A percentile compares a stretch with the other conserved stretches of the same genome.
Evolutionary conservation across 2,329 filamentous ascomycete genomes (phyloP).

Genomic region (Botrytis deweyae): DNA sequence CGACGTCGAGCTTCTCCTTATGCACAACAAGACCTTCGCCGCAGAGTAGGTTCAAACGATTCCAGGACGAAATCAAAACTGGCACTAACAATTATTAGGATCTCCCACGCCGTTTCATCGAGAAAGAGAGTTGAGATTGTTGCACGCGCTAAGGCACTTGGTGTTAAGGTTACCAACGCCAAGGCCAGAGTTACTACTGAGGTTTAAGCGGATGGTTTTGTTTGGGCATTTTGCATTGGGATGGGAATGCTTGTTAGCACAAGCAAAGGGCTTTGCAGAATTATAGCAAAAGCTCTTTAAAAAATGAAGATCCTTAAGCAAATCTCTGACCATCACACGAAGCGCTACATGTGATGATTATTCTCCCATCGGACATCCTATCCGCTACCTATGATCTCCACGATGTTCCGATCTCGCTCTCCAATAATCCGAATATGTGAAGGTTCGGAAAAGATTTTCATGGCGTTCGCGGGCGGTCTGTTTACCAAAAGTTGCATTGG

Average conservation of each 20-base stretch:
- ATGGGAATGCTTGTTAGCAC: slow-evolving; percentile 39
- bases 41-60: slow-evolving; percentile 73
- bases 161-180: slow-evolving; percentile 99
- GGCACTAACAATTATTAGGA: slow-evolving; percentile 55
- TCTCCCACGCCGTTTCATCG: slow-evolving; percentile 96
- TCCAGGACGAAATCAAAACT: not conserved
- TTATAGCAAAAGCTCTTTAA: slow-evolving; percentile 39
- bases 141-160: slow-evolving; percentile 93
- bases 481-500: not conserved
- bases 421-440: not conserved
- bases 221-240: slow-evolving; percentile 40
- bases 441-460: not conserved
- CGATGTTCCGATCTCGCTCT: not conserved
- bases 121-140: slow-evolving; percentile 99
- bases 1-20: slow-evolving; percentile 96
- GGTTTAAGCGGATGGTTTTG: slow-evolving; percentile 52
- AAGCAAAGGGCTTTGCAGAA: slow-evolving; percentile 36
- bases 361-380: not conserved
- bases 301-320: slow-evolving; percentile 37
- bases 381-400: not conserved
- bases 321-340: slow-evolving; percentile 16
- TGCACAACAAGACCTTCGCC: slow-evolving; percentile 99
- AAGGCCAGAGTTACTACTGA: slow-evolving; percentile 99
- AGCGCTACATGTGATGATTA: slow-evolving; percentile 16
- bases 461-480: not conserved